Conservation (phyloP, 73 alveolate species). For the Halteria grandinella region DNA sequence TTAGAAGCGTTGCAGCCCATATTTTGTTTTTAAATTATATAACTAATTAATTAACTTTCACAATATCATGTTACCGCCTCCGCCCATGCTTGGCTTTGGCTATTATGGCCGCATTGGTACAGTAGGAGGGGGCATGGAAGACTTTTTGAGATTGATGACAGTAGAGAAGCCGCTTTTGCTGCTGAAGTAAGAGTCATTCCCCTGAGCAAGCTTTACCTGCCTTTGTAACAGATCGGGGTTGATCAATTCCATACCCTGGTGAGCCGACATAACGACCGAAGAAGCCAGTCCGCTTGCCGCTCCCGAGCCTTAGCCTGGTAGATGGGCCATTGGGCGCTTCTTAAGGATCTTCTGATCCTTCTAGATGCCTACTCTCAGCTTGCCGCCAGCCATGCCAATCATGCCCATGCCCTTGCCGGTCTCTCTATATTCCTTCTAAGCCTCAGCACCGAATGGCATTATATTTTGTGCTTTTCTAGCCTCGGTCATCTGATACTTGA, state of each 20-base stretch:
- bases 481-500: slow-evolving; percentile 87
- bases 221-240: slow-evolving; percentile 59
- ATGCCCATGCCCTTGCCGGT: slow-evolving; percentile 95
- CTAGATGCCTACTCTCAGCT: slow-evolving; percentile 33
- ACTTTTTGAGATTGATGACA: too few species aligned
- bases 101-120: too few species aligned
- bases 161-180: slow-evolving; percentile 62
- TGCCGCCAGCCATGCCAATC: slow-evolving; percentile 68
- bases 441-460: slow-evolving; percentile 91
- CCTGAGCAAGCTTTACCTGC: slow-evolving; percentile 22
- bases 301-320: slow-evolving; percentile 15
- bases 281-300: slow-evolving; percentile 60
- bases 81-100: too few species aligned
- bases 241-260: slow-evolving; percentile 55
- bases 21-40: too few species aligned
- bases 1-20: too few species aligned
- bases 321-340: background rate
- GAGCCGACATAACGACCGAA: slow-evolving; percentile 53
- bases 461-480: slow-evolving; percentile 84
- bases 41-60: too few species aligned
- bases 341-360: slow-evolving; percentile 37
- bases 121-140: too few species aligned
- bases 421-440: slow-evolving; percentile 91
- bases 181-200: slow-evolving; percentile 41
- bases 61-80: too few species aligned